phyloP scores from a whole-genome alignment of 768 basidiomycete species.

The Boletus rubroflammeus region DNA sequence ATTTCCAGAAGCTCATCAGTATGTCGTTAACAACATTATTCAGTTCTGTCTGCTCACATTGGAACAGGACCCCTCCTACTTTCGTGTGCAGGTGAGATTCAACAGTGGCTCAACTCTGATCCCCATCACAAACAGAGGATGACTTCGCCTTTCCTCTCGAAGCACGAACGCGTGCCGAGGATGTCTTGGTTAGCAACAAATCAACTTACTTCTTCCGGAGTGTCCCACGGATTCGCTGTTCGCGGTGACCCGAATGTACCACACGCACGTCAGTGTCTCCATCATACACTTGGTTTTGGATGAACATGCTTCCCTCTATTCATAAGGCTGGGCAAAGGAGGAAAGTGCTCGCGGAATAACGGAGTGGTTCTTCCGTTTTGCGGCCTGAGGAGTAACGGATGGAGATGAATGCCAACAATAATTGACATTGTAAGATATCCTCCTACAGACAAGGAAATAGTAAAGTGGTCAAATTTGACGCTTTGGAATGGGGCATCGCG shows the following conservation, averaged over 20 bases:
- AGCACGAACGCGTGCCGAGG: conserved; percentile 52
- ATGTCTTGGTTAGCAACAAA: conserved; percentile 46
- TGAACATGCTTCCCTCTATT: not conserved
- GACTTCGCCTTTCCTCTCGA: conserved; percentile 50
- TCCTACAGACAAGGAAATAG: not conserved
- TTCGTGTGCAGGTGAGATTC: conserved; percentile 24
- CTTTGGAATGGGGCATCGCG: not conserved
- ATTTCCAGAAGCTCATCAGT: conserved; percentile 51
- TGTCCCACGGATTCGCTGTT: conserved; percentile 32
- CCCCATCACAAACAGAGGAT: conserved; percentile 33
- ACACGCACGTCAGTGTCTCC: conserved; percentile 13
- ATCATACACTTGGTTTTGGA: not conserved
- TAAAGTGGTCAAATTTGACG: not conserved
- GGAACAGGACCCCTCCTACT: conserved; percentile 23
- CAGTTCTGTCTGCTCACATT: not conserved
- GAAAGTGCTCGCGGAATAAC: conserved; percentile 50
- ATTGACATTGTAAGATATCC: not conserved
- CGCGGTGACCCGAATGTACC: conserved; percentile 19
- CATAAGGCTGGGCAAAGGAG: conserved; percentile 55
- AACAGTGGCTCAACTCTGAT: not conserved
- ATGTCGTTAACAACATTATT: conserved; percentile 10
- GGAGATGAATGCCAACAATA: not conserved
- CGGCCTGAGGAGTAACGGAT: not conserved
- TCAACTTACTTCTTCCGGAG: conserved; percentile 46
- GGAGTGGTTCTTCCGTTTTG: conserved; percentile 47